Conservation (phyloP, 495 filamentous ascomycete genomes). For the Neurospora sp. region DNA sequence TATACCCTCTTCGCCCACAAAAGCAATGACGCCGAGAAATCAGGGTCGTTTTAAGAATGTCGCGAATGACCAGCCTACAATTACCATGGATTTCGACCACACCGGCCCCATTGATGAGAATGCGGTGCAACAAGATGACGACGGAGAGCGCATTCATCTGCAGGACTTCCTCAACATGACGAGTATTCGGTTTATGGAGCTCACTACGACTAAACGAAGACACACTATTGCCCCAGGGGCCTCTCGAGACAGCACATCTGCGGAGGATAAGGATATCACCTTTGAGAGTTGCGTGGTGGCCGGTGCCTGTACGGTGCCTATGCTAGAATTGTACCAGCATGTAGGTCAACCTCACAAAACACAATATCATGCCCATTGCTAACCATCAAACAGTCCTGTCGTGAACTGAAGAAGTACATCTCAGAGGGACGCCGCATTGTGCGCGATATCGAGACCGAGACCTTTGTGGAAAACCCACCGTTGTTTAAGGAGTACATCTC, state of each 20-base stretch:
- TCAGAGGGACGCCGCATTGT: constrained; percentile 81
- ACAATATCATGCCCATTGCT: constrained; percentile 11
- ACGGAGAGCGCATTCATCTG: constrained; percentile 62
- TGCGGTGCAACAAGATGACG: constrained; percentile 31
- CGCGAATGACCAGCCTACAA: constrained; percentile 29
- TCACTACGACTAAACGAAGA: constrained; percentile 80
- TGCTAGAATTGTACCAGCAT: constrained; percentile 90
- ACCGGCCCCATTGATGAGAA: constrained; percentile 20
- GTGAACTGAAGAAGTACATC: constrained; percentile 90
- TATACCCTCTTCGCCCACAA: constrained; percentile 34
- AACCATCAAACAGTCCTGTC: constrained; percentile 56
- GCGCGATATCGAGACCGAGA: constrained; percentile 77
- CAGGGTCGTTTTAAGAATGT: constrained; percentile 42
- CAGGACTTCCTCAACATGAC: constrained; percentile 93
- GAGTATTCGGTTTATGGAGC: constrained; percentile 93
- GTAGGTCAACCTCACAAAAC: constrained; percentile 35
- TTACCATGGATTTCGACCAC: constrained; percentile 37
- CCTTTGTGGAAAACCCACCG: constrained; percentile 75
- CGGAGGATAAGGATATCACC: constrained; percentile 37
- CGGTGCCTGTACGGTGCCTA: constrained; percentile 81
- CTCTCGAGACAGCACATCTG: constrained; percentile 28
- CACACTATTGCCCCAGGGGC: constrained; percentile 61
- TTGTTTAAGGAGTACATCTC: constrained; percentile 85
- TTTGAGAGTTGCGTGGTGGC: constrained; percentile 76
- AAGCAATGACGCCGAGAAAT: constrained; percentile 38